phyloP scores from a whole-genome alignment of 129 eudicot species.

The Flaveria brownii region DNA sequence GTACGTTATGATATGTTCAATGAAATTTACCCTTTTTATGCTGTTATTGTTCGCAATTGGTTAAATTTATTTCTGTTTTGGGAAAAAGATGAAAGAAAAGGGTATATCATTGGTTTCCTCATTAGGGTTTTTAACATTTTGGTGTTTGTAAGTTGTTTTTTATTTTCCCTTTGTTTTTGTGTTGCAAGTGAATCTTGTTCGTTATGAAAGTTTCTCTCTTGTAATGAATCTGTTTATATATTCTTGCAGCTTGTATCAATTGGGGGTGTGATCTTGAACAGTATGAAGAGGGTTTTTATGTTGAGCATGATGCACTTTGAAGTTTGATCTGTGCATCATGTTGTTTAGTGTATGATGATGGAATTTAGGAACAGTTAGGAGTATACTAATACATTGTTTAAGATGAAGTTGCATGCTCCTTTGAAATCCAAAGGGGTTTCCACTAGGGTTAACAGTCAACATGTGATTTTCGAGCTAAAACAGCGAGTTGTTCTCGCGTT shows the following conservation, averaged over 20 bases:
- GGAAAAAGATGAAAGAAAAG: background rate
- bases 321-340: slow-evolving; percentile 13
- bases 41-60: background rate
- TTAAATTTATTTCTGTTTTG: slow-evolving; percentile 6
- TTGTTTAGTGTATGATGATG: slow-evolving; percentile 15
- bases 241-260: slow-evolving; percentile 29
- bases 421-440: slow-evolving; percentile 51
- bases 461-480: slow-evolving; percentile 66
- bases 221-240: background rate
- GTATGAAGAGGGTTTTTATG: slow-evolving; percentile 17
- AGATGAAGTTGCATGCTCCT: slow-evolving; percentile 60
- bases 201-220: background rate
- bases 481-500: slow-evolving; percentile 70
- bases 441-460: slow-evolving; percentile 56
- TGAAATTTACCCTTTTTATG: background rate
- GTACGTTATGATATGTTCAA: background rate
- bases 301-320: slow-evolving; percentile 26
- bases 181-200: slow-evolving; percentile 8
- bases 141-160: background rate
- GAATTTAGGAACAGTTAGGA: slow-evolving; percentile 2
- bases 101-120: background rate
- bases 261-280: slow-evolving; percentile 25
- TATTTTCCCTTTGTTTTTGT: background rate
- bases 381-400: slow-evolving; percentile 14
- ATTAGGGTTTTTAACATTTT: too few relatives aligned